Evolutionary conservation across 768 basidiomycete species (phyloP).

Genomic region (Lyophyllum decastes): DNA sequence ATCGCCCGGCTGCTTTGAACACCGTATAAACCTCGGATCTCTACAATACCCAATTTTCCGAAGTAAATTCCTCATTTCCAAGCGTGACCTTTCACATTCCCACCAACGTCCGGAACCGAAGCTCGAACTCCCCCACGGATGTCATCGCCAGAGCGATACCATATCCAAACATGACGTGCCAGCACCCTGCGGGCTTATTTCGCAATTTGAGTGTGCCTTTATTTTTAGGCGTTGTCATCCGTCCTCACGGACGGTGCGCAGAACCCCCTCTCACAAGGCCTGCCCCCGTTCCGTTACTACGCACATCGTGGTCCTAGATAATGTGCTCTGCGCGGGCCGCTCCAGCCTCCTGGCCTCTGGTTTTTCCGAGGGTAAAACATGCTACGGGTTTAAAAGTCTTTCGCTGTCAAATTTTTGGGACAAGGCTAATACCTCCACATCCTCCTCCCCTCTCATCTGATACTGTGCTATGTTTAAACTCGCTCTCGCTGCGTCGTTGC

Average conservation of each 20-base stretch:
- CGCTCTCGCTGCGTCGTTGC: slow-evolving; percentile 6
- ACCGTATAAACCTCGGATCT: background rate
- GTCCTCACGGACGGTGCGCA: background rate
- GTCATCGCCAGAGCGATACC: background rate
- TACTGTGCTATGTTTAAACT: slow-evolving; percentile 7
- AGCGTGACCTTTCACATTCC: background rate
- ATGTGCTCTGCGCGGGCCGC: background rate
- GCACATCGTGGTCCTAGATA: background rate
- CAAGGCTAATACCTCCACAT: background rate
- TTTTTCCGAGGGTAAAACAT: background rate
- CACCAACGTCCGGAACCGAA: background rate
- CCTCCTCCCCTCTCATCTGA: background rate
- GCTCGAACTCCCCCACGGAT: too few relatives aligned
- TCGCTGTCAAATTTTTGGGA: background rate
- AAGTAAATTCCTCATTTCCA: background rate
- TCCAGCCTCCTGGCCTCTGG: too few relatives aligned
- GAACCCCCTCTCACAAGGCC: background rate
- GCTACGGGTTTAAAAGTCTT: background rate
- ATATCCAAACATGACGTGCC: background rate
- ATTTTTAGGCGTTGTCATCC: background rate
- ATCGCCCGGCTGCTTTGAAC: background rate
- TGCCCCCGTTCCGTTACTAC: background rate
- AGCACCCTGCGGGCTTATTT: background rate
- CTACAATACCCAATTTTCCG: background rate
- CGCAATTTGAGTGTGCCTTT: background rate